These are phyloP conservation scores for Olyra latifolia DNA, from an alignment of 176 grass and related monocot genomes.

Conservation along the genomic window DNA sequence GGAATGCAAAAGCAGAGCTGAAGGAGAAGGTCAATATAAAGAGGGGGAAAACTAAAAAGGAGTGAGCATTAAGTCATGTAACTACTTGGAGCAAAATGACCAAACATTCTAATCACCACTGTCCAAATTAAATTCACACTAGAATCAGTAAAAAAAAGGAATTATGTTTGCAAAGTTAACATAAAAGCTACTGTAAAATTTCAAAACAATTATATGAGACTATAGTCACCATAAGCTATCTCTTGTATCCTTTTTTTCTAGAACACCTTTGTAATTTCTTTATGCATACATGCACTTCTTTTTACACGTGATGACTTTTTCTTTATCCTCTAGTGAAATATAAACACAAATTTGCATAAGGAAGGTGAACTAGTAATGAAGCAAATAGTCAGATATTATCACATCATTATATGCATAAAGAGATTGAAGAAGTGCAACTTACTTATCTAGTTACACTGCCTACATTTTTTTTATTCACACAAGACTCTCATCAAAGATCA, in stretches of 20 bases:
- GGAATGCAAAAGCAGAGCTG: not conserved
- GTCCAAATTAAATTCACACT: not conserved
- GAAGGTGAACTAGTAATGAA: not conserved
- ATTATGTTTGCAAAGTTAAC: not conserved
- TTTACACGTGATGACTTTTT: not conserved
- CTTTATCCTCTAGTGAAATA: not conserved
- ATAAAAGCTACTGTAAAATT: not conserved
- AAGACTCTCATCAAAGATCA: not conserved
- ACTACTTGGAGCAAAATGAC: not conserved
- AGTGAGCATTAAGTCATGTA: not conserved
- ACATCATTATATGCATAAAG: not conserved
- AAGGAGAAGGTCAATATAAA: slow-evolving; percentile 6
- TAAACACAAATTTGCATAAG: not conserved
- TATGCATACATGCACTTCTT: not conserved
- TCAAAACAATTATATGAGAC: not conserved
- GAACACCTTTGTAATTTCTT: not conserved
- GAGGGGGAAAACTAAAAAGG: not conserved
- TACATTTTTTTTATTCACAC: not conserved
- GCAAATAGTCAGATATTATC: not conserved
- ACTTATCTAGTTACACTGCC: not conserved
- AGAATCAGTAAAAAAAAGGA: not conserved
- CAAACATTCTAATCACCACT: not conserved
- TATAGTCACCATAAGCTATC: not conserved
- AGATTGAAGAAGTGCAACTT: not conserved
- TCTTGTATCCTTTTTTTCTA: not conserved